Conservation (phyloP, 257 asterid genomes). For the Agastache rugosa region DNA sequence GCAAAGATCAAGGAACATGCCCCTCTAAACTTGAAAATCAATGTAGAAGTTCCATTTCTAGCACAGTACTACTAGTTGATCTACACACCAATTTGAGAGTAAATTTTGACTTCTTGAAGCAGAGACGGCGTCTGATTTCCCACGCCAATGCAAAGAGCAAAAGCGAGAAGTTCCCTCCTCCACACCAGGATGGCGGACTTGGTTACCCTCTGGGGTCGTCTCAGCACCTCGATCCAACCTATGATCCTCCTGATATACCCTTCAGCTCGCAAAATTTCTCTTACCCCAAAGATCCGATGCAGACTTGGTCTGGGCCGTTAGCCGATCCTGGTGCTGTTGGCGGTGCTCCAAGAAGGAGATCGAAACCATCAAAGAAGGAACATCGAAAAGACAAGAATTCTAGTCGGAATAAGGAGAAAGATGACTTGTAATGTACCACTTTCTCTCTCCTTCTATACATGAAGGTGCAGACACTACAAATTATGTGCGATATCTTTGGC, state of each 20-base stretch:
- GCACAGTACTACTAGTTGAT: background rate
- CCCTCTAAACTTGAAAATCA: background rate
- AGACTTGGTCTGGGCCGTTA: slow-evolving; percentile 89
- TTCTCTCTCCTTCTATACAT: slow-evolving; percentile 30
- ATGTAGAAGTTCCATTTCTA: slow-evolving; percentile 4
- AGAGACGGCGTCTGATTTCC: slow-evolving; percentile 76
- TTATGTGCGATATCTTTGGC: slow-evolving; percentile 37
- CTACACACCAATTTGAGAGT: background rate
- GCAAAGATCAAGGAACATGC: background rate
- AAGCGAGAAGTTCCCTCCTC: slow-evolving; percentile 92
- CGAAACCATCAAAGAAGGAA: slow-evolving; percentile 61
- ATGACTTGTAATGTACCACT: slow-evolving; percentile 42
- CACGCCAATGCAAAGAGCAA: slow-evolving; percentile 89
- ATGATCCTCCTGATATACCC: slow-evolving; percentile 73
- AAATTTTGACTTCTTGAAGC: slow-evolving; percentile 34
- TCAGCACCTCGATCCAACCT: slow-evolving; percentile 58
- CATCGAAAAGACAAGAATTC: slow-evolving; percentile 47
- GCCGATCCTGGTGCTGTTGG: slow-evolving; percentile 54
- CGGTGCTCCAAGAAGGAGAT: slow-evolving; percentile 57
- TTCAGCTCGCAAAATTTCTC: slow-evolving; percentile 80
- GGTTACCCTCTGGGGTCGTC: slow-evolving; percentile 68
- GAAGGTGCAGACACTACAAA: slow-evolving; percentile 39
- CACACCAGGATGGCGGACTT: slow-evolving; percentile 83
- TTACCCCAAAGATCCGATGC: slow-evolving; percentile 74
- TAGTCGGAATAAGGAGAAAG: slow-evolving; percentile 48